Conservation (phyloP, 78 protist species). For the Andalucia godoyi region DNA sequence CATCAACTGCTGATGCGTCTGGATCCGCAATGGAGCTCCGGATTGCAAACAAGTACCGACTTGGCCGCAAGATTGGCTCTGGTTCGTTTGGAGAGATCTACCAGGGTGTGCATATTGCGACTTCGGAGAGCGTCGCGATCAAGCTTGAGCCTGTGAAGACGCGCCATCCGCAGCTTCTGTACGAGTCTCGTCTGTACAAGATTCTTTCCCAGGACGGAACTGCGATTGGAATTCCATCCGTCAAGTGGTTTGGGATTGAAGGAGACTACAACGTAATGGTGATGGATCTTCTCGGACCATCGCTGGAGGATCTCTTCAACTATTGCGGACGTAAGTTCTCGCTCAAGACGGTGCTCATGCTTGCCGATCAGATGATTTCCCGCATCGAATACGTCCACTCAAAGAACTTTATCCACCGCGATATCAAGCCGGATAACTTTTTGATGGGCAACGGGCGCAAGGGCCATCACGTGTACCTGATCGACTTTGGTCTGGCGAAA, state of each 20-base stretch:
- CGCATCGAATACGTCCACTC: constrained; percentile 38
- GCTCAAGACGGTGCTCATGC: constrained; percentile 20
- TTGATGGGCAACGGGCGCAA: constrained; percentile 20
- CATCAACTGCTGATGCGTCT: no score
- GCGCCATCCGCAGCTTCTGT: constrained; percentile 90
- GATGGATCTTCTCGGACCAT: constrained; percentile 48
- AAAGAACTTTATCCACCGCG: constrained; percentile 35
- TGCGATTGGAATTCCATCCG: constrained; percentile 69
- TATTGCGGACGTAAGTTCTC: constrained; percentile 11
- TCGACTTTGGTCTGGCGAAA: constrained; percentile 55
- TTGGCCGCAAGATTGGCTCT: constrained; percentile 58
- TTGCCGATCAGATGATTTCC: constrained; percentile 31
- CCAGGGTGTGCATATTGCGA: constrained; percentile 34
- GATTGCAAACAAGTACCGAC: constrained; percentile 20
- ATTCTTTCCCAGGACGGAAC: constrained; percentile 12
- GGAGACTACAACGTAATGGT: constrained; percentile 86
- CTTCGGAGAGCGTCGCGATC: constrained; percentile 74
- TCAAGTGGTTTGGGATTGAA: constrained; percentile 91
- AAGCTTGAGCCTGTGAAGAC: constrained; percentile 66
- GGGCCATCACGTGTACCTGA: constrained; percentile 32
- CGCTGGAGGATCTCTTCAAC: constrained; percentile 41
- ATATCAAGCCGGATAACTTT: constrained; percentile 54
- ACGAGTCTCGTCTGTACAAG: constrained; percentile 88
- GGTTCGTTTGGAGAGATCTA: constrained; percentile 84
- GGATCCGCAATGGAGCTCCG: constrained; percentile 19